phyloP scores from a whole-genome alignment of 495 filamentous ascomycete species.

The Penicillium samsonianum region DNA sequence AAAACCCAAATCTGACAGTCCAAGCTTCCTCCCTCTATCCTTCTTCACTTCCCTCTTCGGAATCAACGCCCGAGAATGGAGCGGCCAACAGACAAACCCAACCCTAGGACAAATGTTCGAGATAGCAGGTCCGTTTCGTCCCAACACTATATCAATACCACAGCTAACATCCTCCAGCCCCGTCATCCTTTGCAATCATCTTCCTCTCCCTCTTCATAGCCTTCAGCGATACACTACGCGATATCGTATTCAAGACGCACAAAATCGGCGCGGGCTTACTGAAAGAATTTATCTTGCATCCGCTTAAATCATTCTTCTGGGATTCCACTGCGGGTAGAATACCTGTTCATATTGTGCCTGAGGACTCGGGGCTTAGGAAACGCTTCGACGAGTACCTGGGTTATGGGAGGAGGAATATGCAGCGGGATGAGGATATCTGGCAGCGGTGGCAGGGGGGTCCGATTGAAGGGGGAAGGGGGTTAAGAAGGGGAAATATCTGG shows the following conservation, averaged over 20 bases:
- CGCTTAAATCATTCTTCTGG: slow-evolving; percentile 19
- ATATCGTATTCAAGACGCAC: slow-evolving; percentile 26
- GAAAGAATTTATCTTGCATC: slow-evolving; percentile 30
- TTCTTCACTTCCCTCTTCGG: slow-evolving; percentile 70
- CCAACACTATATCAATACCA: too few species aligned
- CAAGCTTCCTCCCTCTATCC: slow-evolving; percentile 59
- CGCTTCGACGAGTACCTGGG: slow-evolving; percentile 34
- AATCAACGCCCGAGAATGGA: slow-evolving; percentile 67
- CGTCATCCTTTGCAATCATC: slow-evolving; percentile 45
- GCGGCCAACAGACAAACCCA: slow-evolving; percentile 38
- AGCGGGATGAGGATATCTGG: slow-evolving; percentile 42
- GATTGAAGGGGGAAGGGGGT: neutral
- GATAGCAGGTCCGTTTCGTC: slow-evolving; percentile 32
- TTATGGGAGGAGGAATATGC: slow-evolving; percentile 22
- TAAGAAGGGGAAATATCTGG: neutral
- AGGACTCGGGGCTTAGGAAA: slow-evolving; percentile 26
- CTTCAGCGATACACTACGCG: slow-evolving; percentile 44
- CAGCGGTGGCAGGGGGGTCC: slow-evolving; percentile 29
- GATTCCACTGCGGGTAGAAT: slow-evolving; percentile 16
- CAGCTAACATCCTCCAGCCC: slow-evolving; percentile 29
- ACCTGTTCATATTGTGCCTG: slow-evolving; percentile 19
- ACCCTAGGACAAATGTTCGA: slow-evolving; percentile 36
- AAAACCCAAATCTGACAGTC: slow-evolving; percentile 36
- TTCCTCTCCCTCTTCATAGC: slow-evolving; percentile 44
- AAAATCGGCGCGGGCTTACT: slow-evolving; percentile 30